Evolutionary conservation across 306 rosid genomes (phyloP).

Genomic region (Prunus armeniaca): DNA sequence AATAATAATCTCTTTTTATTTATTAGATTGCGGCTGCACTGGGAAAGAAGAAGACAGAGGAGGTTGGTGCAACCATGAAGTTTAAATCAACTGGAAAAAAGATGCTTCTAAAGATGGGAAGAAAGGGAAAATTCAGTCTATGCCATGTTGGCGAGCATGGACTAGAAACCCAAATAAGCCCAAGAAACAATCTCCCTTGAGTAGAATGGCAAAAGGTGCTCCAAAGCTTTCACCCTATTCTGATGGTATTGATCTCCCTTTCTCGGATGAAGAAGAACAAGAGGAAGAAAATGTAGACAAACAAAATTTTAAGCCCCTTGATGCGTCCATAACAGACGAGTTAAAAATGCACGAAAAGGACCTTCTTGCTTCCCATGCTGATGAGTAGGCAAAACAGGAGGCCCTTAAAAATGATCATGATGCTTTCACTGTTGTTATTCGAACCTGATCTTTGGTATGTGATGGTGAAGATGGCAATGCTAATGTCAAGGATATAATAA

Average conservation of each 20-base stretch:
- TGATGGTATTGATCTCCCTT: slow-evolving; percentile 59
- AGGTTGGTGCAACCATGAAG: slow-evolving; percentile 21
- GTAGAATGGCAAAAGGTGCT: slow-evolving; percentile 37
- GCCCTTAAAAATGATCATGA: slow-evolving; percentile 69
- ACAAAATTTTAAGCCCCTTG: slow-evolving; percentile 32
- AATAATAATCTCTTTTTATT: too few species aligned
- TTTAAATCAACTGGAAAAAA: slow-evolving; percentile 5
- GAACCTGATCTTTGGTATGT: slow-evolving; percentile 56
- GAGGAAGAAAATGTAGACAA: slow-evolving; percentile 28
- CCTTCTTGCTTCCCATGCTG: slow-evolving; percentile 44
- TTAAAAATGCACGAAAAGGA: slow-evolving; percentile 60
- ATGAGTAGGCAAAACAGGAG: slow-evolving; percentile 52
- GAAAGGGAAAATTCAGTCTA: slow-evolving; percentile 23
- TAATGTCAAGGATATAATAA: slow-evolving; percentile 55
- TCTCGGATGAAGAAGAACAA: slow-evolving; percentile 60
- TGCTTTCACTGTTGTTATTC: slow-evolving; percentile 74
- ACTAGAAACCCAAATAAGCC: slow-evolving; percentile 44
- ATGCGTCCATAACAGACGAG: slow-evolving; percentile 40
- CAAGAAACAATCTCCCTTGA: slow-evolving; percentile 35
- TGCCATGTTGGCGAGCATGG: slow-evolving; percentile 40
- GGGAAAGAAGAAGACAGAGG: slow-evolving; percentile 27
- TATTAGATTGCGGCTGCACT: slow-evolving; percentile 9
- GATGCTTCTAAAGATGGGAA: slow-evolving; percentile 19
- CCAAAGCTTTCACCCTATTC: slow-evolving; percentile 45
- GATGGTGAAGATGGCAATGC: slow-evolving; percentile 62